Conservation (phyloP, 2,329 filamentous ascomycete genomes). For the Ophiobolus disseminans region DNA sequence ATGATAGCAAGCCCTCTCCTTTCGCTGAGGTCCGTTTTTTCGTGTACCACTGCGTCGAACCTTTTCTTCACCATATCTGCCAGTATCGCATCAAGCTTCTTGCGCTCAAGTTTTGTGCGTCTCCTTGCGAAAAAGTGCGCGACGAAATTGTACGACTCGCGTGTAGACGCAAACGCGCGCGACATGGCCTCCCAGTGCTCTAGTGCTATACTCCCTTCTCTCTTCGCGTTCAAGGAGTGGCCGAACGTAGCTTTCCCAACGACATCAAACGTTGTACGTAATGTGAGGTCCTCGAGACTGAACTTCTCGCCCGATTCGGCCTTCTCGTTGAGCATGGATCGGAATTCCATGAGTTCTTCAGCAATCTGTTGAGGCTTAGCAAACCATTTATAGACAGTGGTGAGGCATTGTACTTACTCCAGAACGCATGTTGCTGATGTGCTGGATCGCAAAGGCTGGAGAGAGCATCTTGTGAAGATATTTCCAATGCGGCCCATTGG, state of each 20-base stretch:
- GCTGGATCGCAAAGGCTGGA: slow-evolving; percentile 43
- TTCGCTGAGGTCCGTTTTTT: slow-evolving; percentile 45
- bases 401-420: neutral
- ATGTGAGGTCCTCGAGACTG: slow-evolving; percentile 29
- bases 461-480: slow-evolving; percentile 43
- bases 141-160: slow-evolving; percentile 31
- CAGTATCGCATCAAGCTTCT: slow-evolving; percentile 43
- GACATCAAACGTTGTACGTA: slow-evolving; percentile 37
- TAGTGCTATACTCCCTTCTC: slow-evolving; percentile 27
- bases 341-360: slow-evolving; percentile 43
- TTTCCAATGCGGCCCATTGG: slow-evolving; percentile 47
- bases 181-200: slow-evolving; percentile 28
- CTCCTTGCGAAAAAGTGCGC: slow-evolving; percentile 16
- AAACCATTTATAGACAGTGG: neutral
- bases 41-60: slow-evolving; percentile 39
- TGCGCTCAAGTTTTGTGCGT: slow-evolving; percentile 14
- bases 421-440: slow-evolving; percentile 39
- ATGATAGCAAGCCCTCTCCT: slow-evolving; percentile 46
- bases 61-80: slow-evolving; percentile 46
- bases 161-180: slow-evolving; percentile 11
- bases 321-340: slow-evolving; percentile 25
- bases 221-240: slow-evolving; percentile 31
- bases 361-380: slow-evolving; percentile 23
- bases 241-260: slow-evolving; percentile 35
- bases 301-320: slow-evolving; percentile 32